These are phyloP conservation scores for Peronospora destructor DNA, from an alignment of 352 stramenopile species.

Conservation along the genomic window DNA sequence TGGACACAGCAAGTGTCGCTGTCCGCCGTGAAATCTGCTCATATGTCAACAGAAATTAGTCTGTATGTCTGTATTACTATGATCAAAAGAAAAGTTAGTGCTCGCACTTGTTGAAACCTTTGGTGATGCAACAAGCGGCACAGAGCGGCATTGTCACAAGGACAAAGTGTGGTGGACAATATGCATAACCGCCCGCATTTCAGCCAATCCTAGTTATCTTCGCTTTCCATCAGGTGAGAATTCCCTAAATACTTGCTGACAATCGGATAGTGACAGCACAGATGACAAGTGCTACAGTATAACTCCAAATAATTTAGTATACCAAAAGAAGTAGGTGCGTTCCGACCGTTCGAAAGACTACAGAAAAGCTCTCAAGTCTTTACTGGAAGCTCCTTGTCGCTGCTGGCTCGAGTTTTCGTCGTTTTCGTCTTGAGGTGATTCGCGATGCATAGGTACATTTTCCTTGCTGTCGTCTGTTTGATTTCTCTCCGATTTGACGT, in stretches of 20 bases:
- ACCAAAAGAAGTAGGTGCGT: constrained; percentile 14
- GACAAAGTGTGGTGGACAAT: constrained; percentile 16
- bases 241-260: too few species aligned
- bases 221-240: too few species aligned
- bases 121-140: constrained; percentile 56
- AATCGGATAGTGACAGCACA: constrained; percentile 1
- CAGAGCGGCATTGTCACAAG: constrained; percentile 55
- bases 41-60: constrained; percentile 1
- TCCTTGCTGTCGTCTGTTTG: constrained; percentile 46
- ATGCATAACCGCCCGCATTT: neutral
- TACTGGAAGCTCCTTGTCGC: constrained; percentile 9
- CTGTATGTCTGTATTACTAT: neutral
- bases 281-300: constrained; percentile 15
- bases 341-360: constrained; percentile 12
- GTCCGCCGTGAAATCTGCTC: constrained; percentile 53
- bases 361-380: constrained; percentile 31
- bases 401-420: constrained; percentile 20
- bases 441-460: constrained; percentile 38
- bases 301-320: constrained; percentile 32
- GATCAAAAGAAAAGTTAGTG: too few species aligned
- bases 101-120: constrained; percentile 73
- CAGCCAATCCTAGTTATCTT: too few species aligned
- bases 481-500: constrained; percentile 42
- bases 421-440: constrained; percentile 16
- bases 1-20: constrained; percentile 39